These are phyloP conservation scores for Penicillium pancosmium DNA, from an alignment of 495 filamentous ascomycete species.

Conservation along the genomic window DNA sequence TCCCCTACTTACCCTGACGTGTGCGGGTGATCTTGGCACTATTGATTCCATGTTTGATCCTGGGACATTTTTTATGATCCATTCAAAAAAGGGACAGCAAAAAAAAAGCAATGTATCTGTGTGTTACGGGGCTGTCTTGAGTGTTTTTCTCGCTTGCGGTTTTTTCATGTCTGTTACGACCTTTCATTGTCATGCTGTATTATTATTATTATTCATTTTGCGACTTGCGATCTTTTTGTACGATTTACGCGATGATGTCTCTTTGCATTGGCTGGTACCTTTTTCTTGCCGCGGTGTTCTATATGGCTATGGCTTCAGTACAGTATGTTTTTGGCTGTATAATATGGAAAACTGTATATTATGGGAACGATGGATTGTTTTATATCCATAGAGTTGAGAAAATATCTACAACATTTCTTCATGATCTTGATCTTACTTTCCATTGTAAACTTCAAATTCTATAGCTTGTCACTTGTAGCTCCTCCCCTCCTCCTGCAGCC, in stretches of 20 bases:
- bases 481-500: too few relatives aligned
- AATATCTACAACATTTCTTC: not conserved
- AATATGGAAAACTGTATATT: constrained; percentile 10
- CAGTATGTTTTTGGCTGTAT: constrained; percentile 7
- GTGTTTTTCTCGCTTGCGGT: constrained; percentile 22
- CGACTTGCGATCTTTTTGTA: constrained; percentile 14
- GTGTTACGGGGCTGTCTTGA: constrained; percentile 21
- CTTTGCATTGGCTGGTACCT: constrained; percentile 26
- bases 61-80: constrained; percentile 13
- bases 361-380: constrained; percentile 4
- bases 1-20: constrained; percentile 22
- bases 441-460: too few relatives aligned
- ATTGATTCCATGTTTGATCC: constrained; percentile 18
- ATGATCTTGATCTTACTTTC: not conserved
- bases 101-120: constrained; percentile 14
- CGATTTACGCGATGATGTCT: constrained; percentile 31
- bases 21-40: constrained; percentile 20
- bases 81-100: constrained; percentile 1
- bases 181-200: constrained; percentile 15
- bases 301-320: constrained; percentile 14
- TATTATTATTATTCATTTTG: constrained; percentile 24
- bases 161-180: constrained; percentile 32
- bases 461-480: too few relatives aligned
- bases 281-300: constrained; percentile 17
- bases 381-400: not conserved